Evolutionary conservation across 176 grass and related monocot genomes (phyloP), one percentile per base, ranked within the genome.

Genomic region (Rhynchospora tenuis): DNA sequence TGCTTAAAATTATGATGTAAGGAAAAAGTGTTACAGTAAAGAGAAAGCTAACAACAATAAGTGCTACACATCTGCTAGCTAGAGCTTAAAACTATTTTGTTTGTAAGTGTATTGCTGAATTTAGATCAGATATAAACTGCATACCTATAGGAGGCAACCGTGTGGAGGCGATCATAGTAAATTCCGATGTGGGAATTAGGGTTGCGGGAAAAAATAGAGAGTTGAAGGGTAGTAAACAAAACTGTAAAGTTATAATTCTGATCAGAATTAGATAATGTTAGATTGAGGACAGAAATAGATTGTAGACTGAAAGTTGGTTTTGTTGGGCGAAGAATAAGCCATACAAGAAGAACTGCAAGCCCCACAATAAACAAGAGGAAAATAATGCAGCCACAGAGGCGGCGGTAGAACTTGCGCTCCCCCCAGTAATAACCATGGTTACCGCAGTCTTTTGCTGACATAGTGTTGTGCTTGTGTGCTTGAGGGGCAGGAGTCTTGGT

Each of bases 111-210:
- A 62, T 62, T 81, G 22, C 26, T 47, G 28, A 81, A 45, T 62
- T 61, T 52, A 81, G 12, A 17, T 14, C 51, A 13, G 84, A 73
- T 73, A 86, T 92, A 86, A 60, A 15, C 68, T 75, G 55, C 28
- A 58, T 11, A 83, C 52, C 70, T 67, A 90, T 94, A 97, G 52
- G 84, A 5, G 4, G 67, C 86, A 56, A 31, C 67, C 7, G 81
- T 86, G 50, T 83, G 55, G 57, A 97, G 90, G 77, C 46, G 44
- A 81, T 94, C 88, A 69, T 97, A 97, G 85, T 94, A 91, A 84
- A 94, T n/a, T 79, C 80, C 87, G 80, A 89, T 54, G 58, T 48
- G 63, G 11, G 24, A n/a, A 86, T 89, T 94, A 7, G 88, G 85
- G 88, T 92, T 97, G 28, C 77, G 80, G 73, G 90, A 67, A 83